Base-by-base conservation (phyloP, 805 yeast genomes). In the Metschnikowia shivogae region DNA sequence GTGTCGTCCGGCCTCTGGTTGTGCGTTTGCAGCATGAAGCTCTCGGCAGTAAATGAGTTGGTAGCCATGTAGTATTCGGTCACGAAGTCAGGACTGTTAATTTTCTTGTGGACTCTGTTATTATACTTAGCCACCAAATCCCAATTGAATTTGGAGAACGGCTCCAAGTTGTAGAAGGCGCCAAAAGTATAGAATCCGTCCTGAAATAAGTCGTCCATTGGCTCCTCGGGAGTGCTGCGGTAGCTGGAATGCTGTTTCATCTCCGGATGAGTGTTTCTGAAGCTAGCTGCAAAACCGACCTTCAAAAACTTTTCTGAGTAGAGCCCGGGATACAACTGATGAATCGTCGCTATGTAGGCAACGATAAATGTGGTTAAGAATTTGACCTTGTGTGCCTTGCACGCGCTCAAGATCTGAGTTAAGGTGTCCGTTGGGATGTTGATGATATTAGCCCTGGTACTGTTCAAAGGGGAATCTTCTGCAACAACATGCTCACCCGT, bases 171-270 rank as follows among this genome's bases (percentile, higher is more conserved):
- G 22, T 40, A 47, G 2, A 46, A 28, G 10, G 29, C 39, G 3
- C 43, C 45, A 27, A 32, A 47, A 0, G 47, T 40, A 28, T 47
- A 47, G 19, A 47, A 43, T 6, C 50, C 50, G 20, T 43, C 50
- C 19, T 47, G 47, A 24, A 47, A 47, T 4, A 35, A 37, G 5
- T 40, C 45, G 2, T 36, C 32, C 39, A 36, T 27, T n/a, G 39
- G n/a, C 5, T 36, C 39, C 5, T 26, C 32, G 22, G 30, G 20
- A 3, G 13, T 34, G 35, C 43, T 41, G 19, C 36, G 40, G 31
- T 43, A 47, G 11, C 43, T 24, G 9, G 43, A 43, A 29, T 47
- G 50, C 19, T 46, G 31, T 29, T 43, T 36, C 28, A 47, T 36
- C 5, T 14, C 31, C 3, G 30, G 22, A n/a, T 34, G 41, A 6